These are phyloP conservation scores for Cnidoscolus chayamansa DNA, from an alignment of 441 rosid species.

Conservation along the genomic window DNA sequence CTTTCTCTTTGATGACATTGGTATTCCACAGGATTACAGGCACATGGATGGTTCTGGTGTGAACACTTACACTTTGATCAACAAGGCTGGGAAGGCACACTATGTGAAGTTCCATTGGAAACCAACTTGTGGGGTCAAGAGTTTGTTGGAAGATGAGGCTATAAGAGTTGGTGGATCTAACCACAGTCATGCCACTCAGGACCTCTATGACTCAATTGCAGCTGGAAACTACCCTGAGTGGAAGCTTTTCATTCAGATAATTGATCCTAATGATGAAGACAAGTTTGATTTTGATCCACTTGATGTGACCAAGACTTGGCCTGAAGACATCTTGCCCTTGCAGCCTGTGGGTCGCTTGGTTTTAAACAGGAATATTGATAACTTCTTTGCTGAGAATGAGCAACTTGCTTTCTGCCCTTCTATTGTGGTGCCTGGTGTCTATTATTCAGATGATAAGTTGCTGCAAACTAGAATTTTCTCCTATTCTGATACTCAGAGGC, in stretches of 20 bases:
- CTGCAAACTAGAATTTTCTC: constrained; percentile 84
- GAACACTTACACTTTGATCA: constrained; percentile 72
- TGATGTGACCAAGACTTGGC: constrained; percentile 95
- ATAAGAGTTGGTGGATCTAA: constrained; percentile 84
- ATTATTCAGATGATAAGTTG: constrained; percentile 84
- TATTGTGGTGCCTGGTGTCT: constrained; percentile 80
- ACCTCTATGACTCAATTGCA: constrained; percentile 81
- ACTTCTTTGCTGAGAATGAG: constrained; percentile 92
- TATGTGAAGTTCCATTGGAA: constrained; percentile 95
- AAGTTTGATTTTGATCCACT: constrained; percentile 87
- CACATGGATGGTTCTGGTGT: constrained; percentile 96
- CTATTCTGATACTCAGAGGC: constrained; percentile 88
- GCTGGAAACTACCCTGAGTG: constrained; percentile 92
- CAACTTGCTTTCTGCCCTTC: constrained; percentile 91
- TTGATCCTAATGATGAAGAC: constrained; percentile 81
- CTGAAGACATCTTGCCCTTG: constrained; percentile 86
- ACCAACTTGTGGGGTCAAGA: constrained; percentile 84
- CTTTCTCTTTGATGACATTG: constrained; percentile 83
- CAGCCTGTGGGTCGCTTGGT: constrained; percentile 98
- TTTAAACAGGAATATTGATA: constrained; percentile 88
- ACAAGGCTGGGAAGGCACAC: constrained; percentile 74
- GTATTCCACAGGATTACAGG: constrained; percentile 91
- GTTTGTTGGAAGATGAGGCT: constrained; percentile 82
- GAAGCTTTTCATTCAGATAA: constrained; percentile 82
- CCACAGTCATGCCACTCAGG: constrained; percentile 95